Evolutionary conservation across 2,329 filamentous ascomycete species (phyloP), one percentile per base, ranked within the genome.

Genomic region (Aquanectria penicillioides): DNA sequence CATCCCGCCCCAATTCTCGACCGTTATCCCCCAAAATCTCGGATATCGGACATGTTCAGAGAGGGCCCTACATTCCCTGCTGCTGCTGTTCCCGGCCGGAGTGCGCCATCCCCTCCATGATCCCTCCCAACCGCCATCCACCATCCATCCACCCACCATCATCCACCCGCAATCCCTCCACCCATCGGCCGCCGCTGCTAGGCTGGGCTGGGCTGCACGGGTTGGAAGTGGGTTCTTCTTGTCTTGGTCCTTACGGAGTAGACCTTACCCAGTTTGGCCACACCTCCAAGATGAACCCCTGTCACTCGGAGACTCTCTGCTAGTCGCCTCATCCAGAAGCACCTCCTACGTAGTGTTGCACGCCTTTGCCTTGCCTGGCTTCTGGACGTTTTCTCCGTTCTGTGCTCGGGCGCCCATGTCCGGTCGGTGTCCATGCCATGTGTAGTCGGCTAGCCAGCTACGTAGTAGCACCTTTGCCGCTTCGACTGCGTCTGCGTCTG

Each of bases 241-340:
- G 28, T 43, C 37, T 36, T 23, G 31, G 38, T 37, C 47, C 36
- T 36, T 23, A 36, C n/a, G n/a, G n/a, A n/a, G n/a, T n/a, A n/a
- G n/a, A n/a, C n/a, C n/a, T 46, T 43, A 15, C 44, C 48, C 31
- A 47, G 40, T 52, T 58, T 13, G 48, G 48, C 34, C 55, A 40
- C 38, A 43, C 47, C 47, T 57, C 55, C 48, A 58, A 28, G 36
- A 46, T n/a, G 48, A 48, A 33, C 29, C 38, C 56, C 37, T 59
- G 50, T 54, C 49, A 47, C 26, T 40, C 13, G 29, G 48, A 36
- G 31, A 40, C 44, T 23, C 46, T 57, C 52, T 48, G 28, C 37
- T 49, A 37, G 57, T 50, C 50, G 51, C 56, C 49, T 59, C 49
- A 48, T 54, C 49, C 40, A 38, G 31, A 29, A 48, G 44, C 28